These are phyloP conservation scores for Lichtheimia corymbifera DNA, from an alignment of 371 early-diverging fungal genomes.

Conservation along the genomic window DNA sequence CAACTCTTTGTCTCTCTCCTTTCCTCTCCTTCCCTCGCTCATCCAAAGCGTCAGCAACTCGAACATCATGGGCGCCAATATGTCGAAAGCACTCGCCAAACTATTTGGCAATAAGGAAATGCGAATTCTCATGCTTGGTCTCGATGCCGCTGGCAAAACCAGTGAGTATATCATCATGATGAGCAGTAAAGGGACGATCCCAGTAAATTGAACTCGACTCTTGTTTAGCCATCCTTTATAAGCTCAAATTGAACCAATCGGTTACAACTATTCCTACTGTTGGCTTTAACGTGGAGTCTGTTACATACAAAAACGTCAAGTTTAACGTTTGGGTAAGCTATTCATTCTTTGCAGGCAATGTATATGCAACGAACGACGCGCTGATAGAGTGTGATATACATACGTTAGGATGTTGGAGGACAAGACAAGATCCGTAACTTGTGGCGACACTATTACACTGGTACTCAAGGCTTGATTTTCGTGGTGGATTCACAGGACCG, in stretches of 20 bases:
- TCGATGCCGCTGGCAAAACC: slow-evolving; percentile 95
- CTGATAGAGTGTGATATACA: background rate
- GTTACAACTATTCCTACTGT: slow-evolving; percentile 91
- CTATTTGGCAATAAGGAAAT: slow-evolving; percentile 86
- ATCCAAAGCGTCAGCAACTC: background rate
- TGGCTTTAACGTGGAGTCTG: slow-evolving; percentile 87
- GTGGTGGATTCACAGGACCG: slow-evolving; percentile 87
- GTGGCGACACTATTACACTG: slow-evolving; percentile 89
- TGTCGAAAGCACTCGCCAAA: slow-evolving; percentile 62
- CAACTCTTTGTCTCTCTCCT: slow-evolving; percentile 17
- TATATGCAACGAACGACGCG: background rate
- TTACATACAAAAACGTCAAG: slow-evolving; percentile 89
- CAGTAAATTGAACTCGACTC: background rate
- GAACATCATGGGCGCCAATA: slow-evolving; percentile 54
- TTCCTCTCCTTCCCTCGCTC: slow-evolving; percentile 11
- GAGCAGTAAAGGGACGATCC: background rate
- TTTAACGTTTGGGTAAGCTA: slow-evolving; percentile 77
- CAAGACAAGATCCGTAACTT: slow-evolving; percentile 89
- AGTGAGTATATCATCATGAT: slow-evolving; percentile 52
- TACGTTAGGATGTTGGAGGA: slow-evolving; percentile 81
- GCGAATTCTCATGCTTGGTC: slow-evolving; percentile 89
- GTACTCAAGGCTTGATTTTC: slow-evolving; percentile 86
- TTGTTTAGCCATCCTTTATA: slow-evolving; percentile 79
- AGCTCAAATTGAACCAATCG: slow-evolving; percentile 83
- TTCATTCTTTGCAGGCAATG: background rate